Base-by-base conservation (phyloP, 225 moss, liverwort and hornwort genomes). In the Anthoceros angustus region DNA sequence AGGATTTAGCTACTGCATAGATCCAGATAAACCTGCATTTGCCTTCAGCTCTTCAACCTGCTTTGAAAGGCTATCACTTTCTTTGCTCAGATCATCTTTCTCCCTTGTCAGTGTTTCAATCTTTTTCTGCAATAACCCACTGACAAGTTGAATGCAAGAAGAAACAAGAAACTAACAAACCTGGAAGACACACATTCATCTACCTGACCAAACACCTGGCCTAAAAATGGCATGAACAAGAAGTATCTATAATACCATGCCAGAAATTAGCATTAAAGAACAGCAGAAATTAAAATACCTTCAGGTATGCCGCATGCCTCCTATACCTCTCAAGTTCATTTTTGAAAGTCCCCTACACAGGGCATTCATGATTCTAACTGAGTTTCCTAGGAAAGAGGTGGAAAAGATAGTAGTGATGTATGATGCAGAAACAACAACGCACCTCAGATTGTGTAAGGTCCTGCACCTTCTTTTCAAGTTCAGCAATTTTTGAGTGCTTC, bases 231-330 rank as follows among this genome's bases (percentile, higher is more conserved):
- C 4, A 63, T 63, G 63, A 25, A 32, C 24, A 23, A 63, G 63
- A 23, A 63, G 63, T 32, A 0, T 12, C 23, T 23, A 5, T 18
- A 63, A 0, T 23, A 63, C 63, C 38, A 23, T 23, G 24, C 2
- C 12, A 67, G n/a, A n/a, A 79, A 65, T 67, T 5, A 40, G 43
- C 24, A 20, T 11, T 40, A 71, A 40, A 14, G 40, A 43, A 45
- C 20, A 64, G 39, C 14, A 72, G 49, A 42, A 42, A 60, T 6
- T 23, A 21, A 16, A 42, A 15, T 80, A 94, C 93, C 90, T 95
- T 95, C 70, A 78, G 85, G 70, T 82, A 90, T 38, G 72, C 78
- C 25, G 86, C 86, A 79, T 95, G 95, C 76, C 85, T 86, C 72
- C 83, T 98, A 75, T 85, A 89, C 41, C 84, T 88, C 46, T 81